These are phyloP conservation scores for Fusarium domesticum DNA, from an alignment of 2,329 filamentous ascomycete species.

Conservation along the genomic window DNA sequence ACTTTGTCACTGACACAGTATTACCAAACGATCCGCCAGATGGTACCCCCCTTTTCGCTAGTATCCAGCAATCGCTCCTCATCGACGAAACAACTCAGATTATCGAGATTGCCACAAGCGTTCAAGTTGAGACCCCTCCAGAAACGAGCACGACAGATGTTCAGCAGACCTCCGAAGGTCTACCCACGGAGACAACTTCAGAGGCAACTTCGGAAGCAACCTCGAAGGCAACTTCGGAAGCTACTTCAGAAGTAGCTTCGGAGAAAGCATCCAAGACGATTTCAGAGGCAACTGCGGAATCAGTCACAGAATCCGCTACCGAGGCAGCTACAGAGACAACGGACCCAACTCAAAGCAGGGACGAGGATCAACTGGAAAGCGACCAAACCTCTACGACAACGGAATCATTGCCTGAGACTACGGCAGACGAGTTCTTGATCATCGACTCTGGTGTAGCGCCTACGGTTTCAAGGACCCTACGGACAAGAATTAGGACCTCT, in stretches of 20 bases:
- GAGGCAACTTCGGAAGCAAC: neutral
- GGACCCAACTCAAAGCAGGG: neutral
- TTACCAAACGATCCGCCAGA: slow-evolving; percentile 1
- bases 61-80: slow-evolving; percentile 11
- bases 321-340: neutral
- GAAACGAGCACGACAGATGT: slow-evolving; percentile 5
- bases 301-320: neutral
- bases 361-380: neutral
- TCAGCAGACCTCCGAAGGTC: neutral
- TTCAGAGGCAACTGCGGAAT: neutral
- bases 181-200: neutral
- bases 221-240: neutral
- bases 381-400: neutral
- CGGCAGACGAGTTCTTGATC: neutral
- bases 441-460: slow-evolving; percentile 10
- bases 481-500: slow-evolving; percentile 15
- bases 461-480: slow-evolving; percentile 17
- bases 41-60: slow-evolving; percentile 16
- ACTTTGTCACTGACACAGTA: neutral
- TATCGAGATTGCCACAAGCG: slow-evolving; percentile 8
- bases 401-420: neutral
- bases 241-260: neutral
- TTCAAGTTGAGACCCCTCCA: slow-evolving; percentile 6
- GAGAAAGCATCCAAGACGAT: neutral
- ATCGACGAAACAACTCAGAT: slow-evolving; percentile 9